Base-by-base conservation (phyloP, 306 rosid genomes). In the Prunus mongolica region DNA sequence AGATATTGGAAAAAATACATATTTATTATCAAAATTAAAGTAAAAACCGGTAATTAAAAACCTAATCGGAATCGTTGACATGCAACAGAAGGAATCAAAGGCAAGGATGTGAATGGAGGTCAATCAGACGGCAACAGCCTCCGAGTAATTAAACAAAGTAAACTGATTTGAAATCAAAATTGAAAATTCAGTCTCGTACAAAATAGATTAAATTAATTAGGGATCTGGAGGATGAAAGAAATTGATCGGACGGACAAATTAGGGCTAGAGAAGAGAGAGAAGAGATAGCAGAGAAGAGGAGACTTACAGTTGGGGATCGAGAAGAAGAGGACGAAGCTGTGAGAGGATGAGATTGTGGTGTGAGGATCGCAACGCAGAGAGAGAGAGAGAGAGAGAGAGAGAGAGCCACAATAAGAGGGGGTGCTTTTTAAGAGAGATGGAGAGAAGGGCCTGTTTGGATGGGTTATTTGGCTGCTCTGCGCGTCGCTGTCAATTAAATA, bases 241-340 rank as follows among this genome's bases (percentile, higher is more conserved):
- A 71, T 58, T 20, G 65, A 83, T 84, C 76, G 52, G 74, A 52
- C 11, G 16, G 50, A 68, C 25, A 46, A 69, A 77, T 55, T 71
- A 73, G 74, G 84, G 66, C 27, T 70, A 71, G 11, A 47, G 83
- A 93, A 83, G 73, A 67, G 65, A 82, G 72, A 63, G 82, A 24
- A 62, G 74, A 44, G 64, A 54, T 20, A 22, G 76, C 65, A 79
- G 77, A 60, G 65, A 38, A 81, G 28, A 30, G 51, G 75, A 38
- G 71, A 81, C 98, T 84, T 78, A 93, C 98, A 91, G 96, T 77
- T 74, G 71, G 82, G 71, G 96, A 91, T 88, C 93, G 87, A 77
- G 84, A 74, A 84, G 85, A 72, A 85, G 84, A 74, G 52, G 79
- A 77, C 62, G 83, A 89, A 87, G 82, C 88, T 87, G 82, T 73